Percentiles rank a stretch among this genome's conserved stretches.
Conservation (phyloP, 1,139 yeast genomes). For the Candida buenavistaensis region DNA sequence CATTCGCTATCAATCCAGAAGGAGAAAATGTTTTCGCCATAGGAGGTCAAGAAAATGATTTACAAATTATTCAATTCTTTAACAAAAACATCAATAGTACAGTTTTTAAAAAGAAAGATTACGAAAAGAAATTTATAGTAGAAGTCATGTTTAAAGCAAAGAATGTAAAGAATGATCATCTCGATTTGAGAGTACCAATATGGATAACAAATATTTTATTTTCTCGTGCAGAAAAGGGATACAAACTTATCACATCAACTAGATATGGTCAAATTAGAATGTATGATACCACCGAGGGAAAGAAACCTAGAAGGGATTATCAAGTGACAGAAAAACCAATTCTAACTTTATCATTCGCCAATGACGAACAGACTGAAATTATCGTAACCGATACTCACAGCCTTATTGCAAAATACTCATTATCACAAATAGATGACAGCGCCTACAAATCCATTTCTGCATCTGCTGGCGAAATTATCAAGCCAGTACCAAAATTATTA, state of each 20-base stretch:
- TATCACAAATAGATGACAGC: conserved; percentile 36
- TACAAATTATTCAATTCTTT: conserved; percentile 50
- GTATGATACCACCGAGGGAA: conserved; percentile 60
- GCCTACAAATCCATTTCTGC: conserved; percentile 43
- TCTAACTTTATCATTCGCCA: conserved; percentile 35
- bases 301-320: conserved; percentile 55
- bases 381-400: conserved; percentile 59
- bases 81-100: conserved; percentile 21
- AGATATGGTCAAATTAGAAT: conserved; percentile 66
- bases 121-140: conserved; percentile 20
- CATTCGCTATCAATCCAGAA: conserved; percentile 48
- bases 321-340: conserved; percentile 52
- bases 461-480: conserved; percentile 42
- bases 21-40: conserved; percentile 54
- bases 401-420: conserved; percentile 53
- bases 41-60: conserved; percentile 76
- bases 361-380: conserved; percentile 36
- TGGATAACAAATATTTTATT: conserved; percentile 60
- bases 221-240: conserved; percentile 23
- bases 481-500: conserved; percentile 38
- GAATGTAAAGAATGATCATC: conserved; percentile 65
- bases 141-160: conserved; percentile 52
- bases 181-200: conserved; percentile 68
- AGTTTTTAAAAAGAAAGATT: conserved; percentile 17
- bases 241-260: conserved; percentile 62